A percentile compares a stretch with the other conserved stretches of the same genome.
Evolutionary conservation across 345 rosid species (phyloP).

Genomic region (Camelina sativa): DNA sequence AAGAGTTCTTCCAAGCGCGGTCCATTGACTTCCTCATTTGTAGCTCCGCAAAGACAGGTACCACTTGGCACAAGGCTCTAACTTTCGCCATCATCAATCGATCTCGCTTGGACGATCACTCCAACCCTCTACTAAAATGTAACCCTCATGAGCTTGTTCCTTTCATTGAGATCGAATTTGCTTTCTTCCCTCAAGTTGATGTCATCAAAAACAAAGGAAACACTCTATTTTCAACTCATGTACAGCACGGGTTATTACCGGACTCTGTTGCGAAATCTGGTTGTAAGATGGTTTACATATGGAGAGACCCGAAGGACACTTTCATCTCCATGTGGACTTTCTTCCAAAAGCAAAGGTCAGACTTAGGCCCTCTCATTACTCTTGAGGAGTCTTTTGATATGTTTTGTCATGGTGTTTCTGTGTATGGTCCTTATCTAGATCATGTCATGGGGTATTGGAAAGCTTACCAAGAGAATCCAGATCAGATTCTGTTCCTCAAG

Average conservation of each 20-base stretch:
- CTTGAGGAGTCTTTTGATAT: constrained; percentile 38
- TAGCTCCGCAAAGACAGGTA: constrained; percentile 38
- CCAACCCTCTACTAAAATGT: constrained; percentile 4
- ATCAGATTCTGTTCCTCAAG: constrained; percentile 13
- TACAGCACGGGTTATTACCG: background rate
- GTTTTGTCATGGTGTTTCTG: constrained; percentile 23
- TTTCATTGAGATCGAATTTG: constrained; percentile 17
- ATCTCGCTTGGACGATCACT: background rate
- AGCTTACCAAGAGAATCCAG: constrained; percentile 24
- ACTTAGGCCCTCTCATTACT: constrained; percentile 15
- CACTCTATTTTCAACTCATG: constrained; percentile 32
- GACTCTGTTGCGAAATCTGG: constrained; percentile 1
- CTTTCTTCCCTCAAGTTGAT: constrained; percentile 4
- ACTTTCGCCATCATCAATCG: constrained; percentile 32
- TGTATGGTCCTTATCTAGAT: constrained; percentile 25
- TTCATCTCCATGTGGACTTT: constrained; percentile 49
- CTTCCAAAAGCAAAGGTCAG: constrained; percentile 20
- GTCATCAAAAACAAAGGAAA: constrained; percentile 16
- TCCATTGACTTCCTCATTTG: constrained; percentile 30
- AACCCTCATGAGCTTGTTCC: constrained; percentile 42
- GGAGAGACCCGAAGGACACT: constrained; percentile 51
- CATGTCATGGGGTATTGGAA: constrained; percentile 32
- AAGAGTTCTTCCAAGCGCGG: constrained; percentile 29
- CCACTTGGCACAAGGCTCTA: constrained; percentile 47
- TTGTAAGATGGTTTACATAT: constrained; percentile 49